A percentile compares a stretch with the other conserved stretches of the same genome.
These are phyloP conservation scores for Malassezia sp. DNA, from an alignment of 1,284 basidiomycete genomes.

Conservation along the genomic window DNA sequence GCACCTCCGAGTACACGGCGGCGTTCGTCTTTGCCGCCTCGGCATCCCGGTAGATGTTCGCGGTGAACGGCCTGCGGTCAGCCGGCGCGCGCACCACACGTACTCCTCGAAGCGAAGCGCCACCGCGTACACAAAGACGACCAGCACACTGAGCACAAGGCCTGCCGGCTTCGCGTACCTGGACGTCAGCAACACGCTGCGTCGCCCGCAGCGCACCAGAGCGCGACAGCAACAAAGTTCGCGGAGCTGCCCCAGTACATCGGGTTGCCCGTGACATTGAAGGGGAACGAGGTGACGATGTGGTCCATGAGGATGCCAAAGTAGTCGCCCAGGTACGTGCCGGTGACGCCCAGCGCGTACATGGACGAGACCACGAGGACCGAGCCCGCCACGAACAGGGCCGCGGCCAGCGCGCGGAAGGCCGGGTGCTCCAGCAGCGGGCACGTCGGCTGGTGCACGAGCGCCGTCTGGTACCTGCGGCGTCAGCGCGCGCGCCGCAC, in stretches of 20 bases:
- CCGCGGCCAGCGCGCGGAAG: constrained; percentile 56
- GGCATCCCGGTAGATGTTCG: constrained; percentile 40
- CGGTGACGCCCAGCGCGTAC: constrained; percentile 81
- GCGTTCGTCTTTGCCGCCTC: constrained; percentile 19
- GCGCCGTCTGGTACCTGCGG: constrained; percentile 51
- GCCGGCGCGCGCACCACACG: constrained; percentile 1
- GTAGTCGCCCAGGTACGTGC: constrained; percentile 73
- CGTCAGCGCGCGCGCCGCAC: too few species aligned
- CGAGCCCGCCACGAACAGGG: constrained; percentile 55
- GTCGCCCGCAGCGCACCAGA: too few species aligned
- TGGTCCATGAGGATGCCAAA: constrained; percentile 96
- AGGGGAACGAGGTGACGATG: constrained; percentile 68
- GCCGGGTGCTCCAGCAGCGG: constrained; percentile 53
- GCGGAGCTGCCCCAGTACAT: constrained; percentile 61
- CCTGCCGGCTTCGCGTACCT: constrained; percentile 41
- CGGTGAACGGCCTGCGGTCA: constrained; percentile 30
- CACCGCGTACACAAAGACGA: constrained; percentile 33
- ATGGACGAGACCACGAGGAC: constrained; percentile 67
- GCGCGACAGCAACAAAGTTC: constrained; percentile 41
- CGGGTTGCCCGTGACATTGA: constrained; percentile 81
- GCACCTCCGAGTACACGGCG: background rate
- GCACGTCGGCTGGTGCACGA: constrained; percentile 59
- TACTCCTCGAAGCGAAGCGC: constrained; percentile 40
- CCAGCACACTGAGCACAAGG: constrained; percentile 37
- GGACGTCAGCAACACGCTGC: too few species aligned